Evolutionary conservation across 257 asterid genomes (phyloP).

Genomic region (Solanum verrucosum): DNA sequence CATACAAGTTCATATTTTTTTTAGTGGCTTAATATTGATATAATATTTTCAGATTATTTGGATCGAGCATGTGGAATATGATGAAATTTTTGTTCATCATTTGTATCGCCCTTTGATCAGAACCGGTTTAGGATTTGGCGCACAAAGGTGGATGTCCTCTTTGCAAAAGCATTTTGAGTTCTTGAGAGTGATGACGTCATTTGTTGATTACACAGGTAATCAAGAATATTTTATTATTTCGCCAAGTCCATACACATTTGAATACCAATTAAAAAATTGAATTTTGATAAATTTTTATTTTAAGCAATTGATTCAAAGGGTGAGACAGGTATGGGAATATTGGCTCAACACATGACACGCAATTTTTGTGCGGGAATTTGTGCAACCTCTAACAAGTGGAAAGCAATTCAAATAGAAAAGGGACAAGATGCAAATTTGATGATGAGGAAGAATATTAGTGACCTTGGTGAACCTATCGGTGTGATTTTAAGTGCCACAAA

Average conservation of each 20-base stretch:
- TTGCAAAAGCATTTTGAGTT: conserved; percentile 52
- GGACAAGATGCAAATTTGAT: conserved; percentile 37
- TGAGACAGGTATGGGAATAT: conserved; percentile 38
- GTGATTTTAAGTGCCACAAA: no score
- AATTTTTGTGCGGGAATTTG: conserved; percentile 60
- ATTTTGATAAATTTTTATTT: not conserved
- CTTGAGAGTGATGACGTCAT: conserved; percentile 24
- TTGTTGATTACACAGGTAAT: conserved; percentile 28
- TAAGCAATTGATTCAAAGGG: conserved; percentile 37
- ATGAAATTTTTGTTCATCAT: conserved; percentile 36
- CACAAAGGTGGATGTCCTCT: conserved; percentile 60
- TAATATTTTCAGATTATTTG: conserved; percentile 49
- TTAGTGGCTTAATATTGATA: not conserved
- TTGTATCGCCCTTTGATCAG: conserved; percentile 47
- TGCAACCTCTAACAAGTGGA: conserved; percentile 59
- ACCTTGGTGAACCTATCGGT: no score
- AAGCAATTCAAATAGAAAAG: conserved; percentile 34
- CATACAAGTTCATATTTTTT: not conserved
- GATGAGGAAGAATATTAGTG: conserved; percentile 31
- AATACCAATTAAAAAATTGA: not conserved
- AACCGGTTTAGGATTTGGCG: conserved; percentile 66
- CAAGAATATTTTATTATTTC: conserved; percentile 26
- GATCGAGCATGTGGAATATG: conserved; percentile 71
- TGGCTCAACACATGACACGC: conserved; percentile 71
- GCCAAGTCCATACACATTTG: not conserved